Evolutionary conservation across 164 flowering plant species (phyloP), one percentile per base, ranked within the genome.

Genomic region (Umbilicus rupestris): DNA sequence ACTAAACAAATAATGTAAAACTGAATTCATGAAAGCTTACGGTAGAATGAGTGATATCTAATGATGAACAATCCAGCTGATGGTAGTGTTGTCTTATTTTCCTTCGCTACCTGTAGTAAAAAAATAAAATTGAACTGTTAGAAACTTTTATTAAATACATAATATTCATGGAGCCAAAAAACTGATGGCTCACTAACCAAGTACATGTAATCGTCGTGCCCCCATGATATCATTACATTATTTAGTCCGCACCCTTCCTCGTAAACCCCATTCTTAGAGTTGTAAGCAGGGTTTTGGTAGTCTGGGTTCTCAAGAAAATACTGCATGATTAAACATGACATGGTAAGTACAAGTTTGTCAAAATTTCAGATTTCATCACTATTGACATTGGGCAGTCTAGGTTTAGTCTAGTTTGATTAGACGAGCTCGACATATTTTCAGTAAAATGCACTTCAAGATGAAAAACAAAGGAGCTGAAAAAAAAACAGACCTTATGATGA

Each of bases 191-290:
- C 9, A 24, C 59, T 8, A 84, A 88, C 95, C 89, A 83, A 69
- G 70, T 84, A 86, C 95, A 88, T 88, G 76, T 88, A 88, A 65
- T 83, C 87, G 24, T 87, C 90, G 20, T 88, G 95, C 28, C 95
- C 92, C 87, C 88, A 86, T 0, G 91, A 77, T 83, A 88, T 88
- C 65, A 74, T 67, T 9, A 86, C 88, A 29, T 85, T 84, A 35
- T 80, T 71, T 10, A 88, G 83, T 19, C 95, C 92, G 66, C 95
- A 88, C 28, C 78, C 78, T 73, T 78, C 83, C 0, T 72, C 37
- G 79, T 88, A 88, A 39, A 84, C 71, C 9, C 90, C 87, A 17
- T 80, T 68, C 70, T 84, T 86, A 0, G 90, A 84, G 69, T 73
- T 75, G 81, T 59, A 88, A 14, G 67, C 55, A 5, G 91, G 83